These are phyloP conservation scores for Jimgerdemannia lactiflua DNA, from an alignment of 192 early-diverging fungal genomes.

Conservation along the genomic window DNA sequence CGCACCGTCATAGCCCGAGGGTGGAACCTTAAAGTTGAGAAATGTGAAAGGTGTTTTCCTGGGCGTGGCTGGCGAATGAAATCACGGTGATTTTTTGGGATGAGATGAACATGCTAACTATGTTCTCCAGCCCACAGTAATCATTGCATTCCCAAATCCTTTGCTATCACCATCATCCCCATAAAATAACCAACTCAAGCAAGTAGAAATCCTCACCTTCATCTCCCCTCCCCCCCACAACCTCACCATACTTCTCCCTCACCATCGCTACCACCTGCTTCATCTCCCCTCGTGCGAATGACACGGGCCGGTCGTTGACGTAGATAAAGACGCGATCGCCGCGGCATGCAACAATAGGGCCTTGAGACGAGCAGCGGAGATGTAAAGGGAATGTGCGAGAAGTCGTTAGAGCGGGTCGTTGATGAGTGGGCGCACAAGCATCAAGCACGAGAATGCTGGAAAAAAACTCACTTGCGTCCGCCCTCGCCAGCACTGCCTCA, in stretches of 20 bases:
- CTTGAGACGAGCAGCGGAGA: slow-evolving; percentile 2
- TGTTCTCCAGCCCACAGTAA: too few relatives aligned
- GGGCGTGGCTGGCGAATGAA: background rate
- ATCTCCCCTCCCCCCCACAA: background rate
- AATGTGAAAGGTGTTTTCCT: slow-evolving; percentile 12
- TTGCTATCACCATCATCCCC: too few relatives aligned
- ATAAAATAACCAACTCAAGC: background rate
- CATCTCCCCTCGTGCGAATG: slow-evolving; percentile 22
- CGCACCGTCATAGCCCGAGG: slow-evolving; percentile 13
- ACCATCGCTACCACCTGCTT: slow-evolving; percentile 25
- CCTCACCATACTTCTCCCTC: slow-evolving; percentile 11
- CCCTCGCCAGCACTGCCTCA: slow-evolving; percentile 19
- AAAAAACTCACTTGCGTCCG: slow-evolving; percentile 14
- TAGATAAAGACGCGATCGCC: slow-evolving; percentile 32
- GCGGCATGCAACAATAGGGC: slow-evolving; percentile 14
- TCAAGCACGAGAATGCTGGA: background rate
- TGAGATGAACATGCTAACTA: background rate
- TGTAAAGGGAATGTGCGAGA: background rate
- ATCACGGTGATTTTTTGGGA: background rate
- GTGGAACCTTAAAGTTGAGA: slow-evolving; percentile 12
- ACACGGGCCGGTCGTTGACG: slow-evolving; percentile 33
- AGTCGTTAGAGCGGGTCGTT: too few relatives aligned
- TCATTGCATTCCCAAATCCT: too few relatives aligned
- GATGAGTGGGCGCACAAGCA: too few relatives aligned
- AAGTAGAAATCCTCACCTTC: background rate